Evolutionary conservation across 139 green algal species (phyloP).

Genomic region (Microglena sp.): DNA sequence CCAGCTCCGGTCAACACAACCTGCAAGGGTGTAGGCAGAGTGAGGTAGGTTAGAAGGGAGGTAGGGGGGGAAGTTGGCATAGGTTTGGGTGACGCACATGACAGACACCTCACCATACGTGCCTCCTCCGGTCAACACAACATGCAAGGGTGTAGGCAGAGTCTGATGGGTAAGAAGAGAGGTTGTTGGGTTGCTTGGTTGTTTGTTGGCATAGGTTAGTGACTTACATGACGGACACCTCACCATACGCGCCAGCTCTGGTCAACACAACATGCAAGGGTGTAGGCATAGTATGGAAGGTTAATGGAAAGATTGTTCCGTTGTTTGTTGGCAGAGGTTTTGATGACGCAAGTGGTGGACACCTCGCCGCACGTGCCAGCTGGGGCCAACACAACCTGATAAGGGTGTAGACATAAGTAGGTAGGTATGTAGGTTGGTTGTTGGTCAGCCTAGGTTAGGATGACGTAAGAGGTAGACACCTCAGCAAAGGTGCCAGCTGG

Average conservation of each 20-base stretch:
- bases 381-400: neutral
- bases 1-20: slow-evolving; percentile 10
- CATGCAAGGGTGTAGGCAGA: neutral
- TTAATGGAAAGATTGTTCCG: neutral
- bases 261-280: neutral
- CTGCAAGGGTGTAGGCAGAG: neutral
- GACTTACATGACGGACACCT: slow-evolving; percentile 19
- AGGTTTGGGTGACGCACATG: neutral
- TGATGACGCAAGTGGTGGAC: neutral
- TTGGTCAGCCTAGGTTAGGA: no score
- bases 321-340: no score
- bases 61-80: no score
- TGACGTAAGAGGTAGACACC: no score
- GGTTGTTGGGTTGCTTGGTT: no score
- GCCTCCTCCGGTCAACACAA: slow-evolving; percentile 1
- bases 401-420: neutral
- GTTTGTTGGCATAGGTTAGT: no score
- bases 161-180: neutral
- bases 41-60: neutral
- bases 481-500: no score
- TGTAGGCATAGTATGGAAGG: neutral
- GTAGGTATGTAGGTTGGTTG: no score
- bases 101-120: slow-evolving; percentile 39
- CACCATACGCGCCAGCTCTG: slow-evolving; percentile 31
- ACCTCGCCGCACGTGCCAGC: slow-evolving; percentile 42